Conservation (phyloP, 495 filamentous ascomycete species). For the Aspergillus coremiiformis region DNA sequence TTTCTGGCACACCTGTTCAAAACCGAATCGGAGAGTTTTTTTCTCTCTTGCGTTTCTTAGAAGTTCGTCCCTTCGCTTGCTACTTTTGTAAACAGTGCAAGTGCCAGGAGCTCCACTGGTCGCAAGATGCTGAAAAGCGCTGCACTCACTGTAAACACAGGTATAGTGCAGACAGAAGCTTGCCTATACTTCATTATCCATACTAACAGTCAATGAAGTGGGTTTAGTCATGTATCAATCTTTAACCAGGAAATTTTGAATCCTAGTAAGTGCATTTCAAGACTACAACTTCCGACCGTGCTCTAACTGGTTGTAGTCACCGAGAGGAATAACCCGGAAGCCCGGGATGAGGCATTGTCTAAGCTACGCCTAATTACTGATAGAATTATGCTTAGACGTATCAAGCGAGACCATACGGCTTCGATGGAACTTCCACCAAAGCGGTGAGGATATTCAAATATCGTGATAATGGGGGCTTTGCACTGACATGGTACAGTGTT, state of each 20-base stretch:
- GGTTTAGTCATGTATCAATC: conserved; percentile 82
- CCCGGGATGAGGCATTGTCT: conserved; percentile 57
- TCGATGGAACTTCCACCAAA: conserved; percentile 95
- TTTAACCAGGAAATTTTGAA: conserved; percentile 95
- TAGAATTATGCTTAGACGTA: conserved; percentile 86
- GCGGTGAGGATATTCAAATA: conserved; percentile 37
- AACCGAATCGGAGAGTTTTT: conserved; percentile 98
- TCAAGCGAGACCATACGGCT: conserved; percentile 85
- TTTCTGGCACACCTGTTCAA: conserved; percentile 89
- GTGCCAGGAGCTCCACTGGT: conserved; percentile 80
- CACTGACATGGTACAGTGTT: conserved; percentile 36
- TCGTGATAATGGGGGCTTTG: background rate
- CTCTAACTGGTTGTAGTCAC: conserved; percentile 34
- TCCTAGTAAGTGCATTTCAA: conserved; percentile 47
- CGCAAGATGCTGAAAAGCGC: conserved; percentile 54
- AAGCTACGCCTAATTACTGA: conserved; percentile 83
- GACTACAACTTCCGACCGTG: conserved; percentile 1
- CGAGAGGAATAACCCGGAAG: conserved; percentile 38
- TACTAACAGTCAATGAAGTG: conserved; percentile 38
- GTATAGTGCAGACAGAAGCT: conserved; percentile 17
- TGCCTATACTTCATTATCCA: background rate
- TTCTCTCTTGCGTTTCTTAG: conserved; percentile 83
- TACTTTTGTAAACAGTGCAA: conserved; percentile 84
- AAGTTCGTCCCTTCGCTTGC: conserved; percentile 78
- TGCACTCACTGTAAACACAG: conserved; percentile 60